phyloP scores from a whole-genome alignment of 352 stramenopile genomes.

The Thalassiosira livingstoniorum region DNA sequence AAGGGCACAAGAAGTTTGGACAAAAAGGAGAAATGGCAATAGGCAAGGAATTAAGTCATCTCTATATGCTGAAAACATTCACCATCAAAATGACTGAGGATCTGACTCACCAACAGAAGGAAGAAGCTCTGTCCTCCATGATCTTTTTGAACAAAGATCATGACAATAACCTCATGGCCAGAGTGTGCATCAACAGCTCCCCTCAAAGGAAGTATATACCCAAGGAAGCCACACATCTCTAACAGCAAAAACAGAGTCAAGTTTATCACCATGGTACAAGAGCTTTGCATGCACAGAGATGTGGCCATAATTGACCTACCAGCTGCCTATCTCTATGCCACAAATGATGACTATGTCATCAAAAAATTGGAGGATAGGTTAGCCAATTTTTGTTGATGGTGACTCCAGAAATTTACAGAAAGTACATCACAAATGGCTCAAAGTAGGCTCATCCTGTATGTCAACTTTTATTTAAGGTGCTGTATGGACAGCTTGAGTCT shows the following conservation, averaged over 20 bases:
- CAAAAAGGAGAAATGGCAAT: background rate
- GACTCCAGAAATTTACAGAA: background rate
- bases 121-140: background rate
- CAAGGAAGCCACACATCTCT: conserved; percentile 12
- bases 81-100: too few species aligned
- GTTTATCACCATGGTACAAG: background rate
- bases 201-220: conserved; percentile 15
- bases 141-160: conserved; percentile 3
- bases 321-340: conserved; percentile 12
- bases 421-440: conserved; percentile 10
- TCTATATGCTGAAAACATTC: background rate
- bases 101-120: too few species aligned
- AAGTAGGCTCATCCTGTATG: background rate
- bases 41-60: background rate
- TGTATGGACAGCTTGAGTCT: conserved; percentile 6
- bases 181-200: background rate
- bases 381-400: conserved; percentile 11
- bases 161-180: conserved; percentile 2
- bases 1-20: background rate
- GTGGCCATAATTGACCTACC: conserved; percentile 21
- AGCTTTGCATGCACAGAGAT: background rate
- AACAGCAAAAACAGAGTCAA: background rate
- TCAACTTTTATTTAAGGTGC: background rate
- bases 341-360: conserved; percentile 7
- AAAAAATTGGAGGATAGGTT: background rate